Base-by-base conservation (phyloP, 108 stramenopile species). In the Skeletonema menzelii region DNA sequence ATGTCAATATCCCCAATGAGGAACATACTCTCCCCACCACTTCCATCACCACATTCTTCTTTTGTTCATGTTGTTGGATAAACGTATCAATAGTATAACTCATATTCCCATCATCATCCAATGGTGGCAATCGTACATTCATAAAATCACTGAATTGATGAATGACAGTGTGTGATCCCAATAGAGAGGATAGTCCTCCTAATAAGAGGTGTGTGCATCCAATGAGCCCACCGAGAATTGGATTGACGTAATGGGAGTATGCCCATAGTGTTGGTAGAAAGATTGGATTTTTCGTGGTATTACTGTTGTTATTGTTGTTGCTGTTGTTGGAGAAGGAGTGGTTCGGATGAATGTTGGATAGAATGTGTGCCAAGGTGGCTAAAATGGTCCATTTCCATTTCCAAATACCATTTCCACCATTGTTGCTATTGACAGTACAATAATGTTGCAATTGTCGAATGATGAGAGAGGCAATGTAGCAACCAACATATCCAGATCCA, bases 401-500 rank as follows among this genome's bases (percentile, higher is more conserved):
- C 5, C 20, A n/a, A n/a, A 7, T 26, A 10, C 0, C 4, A 42
- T 11, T 26, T 6, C 37, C 10, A 14, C 3, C 20, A 14, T 40
- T 40, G 19, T 17, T 27, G 24, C 8, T 32, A 11, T 5, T 69
- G 32, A 17, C 44, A 3, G 61, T 13, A 1, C 20, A 34, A 27
- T 62, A 22, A 0, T 63, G 27, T 4, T 65, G 56, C 37, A 65
- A 15, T 0, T 53, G 42, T 56, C 17, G 26, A 12, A 73, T 65
- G 12, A 73, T 42, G 6, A 34, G 2, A 17, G 72, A 64, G 22
- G 72, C 72, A 42, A 73, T 57, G 26, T 42, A 73, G n/a, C 63
- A 62, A 26, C 72, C 72, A 27, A 73, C 57, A 65, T 49, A 56
- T 31, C 72, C 72, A 11, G 72, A 73, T 24, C 28, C 64, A 0